phyloP scores from a whole-genome alignment of 208 protist species.

The Acanthamoeba lenticulata region DNA sequence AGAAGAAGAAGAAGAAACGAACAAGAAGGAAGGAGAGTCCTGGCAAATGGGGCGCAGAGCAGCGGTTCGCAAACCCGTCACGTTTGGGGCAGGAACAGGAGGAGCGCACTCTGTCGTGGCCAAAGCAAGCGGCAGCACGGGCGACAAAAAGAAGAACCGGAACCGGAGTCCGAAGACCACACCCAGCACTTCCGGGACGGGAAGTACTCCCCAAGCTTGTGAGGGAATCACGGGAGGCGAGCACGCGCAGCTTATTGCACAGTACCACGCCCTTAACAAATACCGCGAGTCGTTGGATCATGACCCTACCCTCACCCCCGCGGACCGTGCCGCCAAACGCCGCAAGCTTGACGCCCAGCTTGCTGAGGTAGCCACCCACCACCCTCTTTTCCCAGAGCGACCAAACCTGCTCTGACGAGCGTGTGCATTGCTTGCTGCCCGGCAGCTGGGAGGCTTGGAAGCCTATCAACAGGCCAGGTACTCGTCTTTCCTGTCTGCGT shows the following conservation, averaged over 20 bases:
- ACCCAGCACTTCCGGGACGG: too few relatives aligned
- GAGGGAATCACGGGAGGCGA: not conserved
- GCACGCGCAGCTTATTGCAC: conserved; percentile 18
- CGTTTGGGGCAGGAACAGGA: too few relatives aligned
- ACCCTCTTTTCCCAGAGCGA: not conserved
- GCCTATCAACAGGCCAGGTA: conserved; percentile 25
- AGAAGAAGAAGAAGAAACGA: too few relatives aligned
- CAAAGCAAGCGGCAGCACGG: too few relatives aligned
- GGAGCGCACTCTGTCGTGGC: too few relatives aligned
- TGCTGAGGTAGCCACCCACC: not conserved
- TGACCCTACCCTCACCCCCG: conserved; percentile 32
- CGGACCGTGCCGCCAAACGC: not conserved
- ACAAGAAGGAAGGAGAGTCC: too few relatives aligned
- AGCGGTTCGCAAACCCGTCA: too few relatives aligned
- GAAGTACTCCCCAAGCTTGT: too few relatives aligned
- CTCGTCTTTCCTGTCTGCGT: not conserved
- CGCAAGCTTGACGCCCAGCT: not conserved
- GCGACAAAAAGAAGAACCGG: too few relatives aligned
- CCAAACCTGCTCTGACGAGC: too few relatives aligned
- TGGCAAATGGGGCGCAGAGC: too few relatives aligned
- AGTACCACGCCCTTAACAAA: conserved; percentile 62
- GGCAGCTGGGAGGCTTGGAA: conserved; percentile 29
- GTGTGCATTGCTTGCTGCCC: not conserved
- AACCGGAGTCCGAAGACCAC: too few relatives aligned
- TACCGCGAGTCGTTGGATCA: conserved; percentile 41